Evolutionary conservation across 2,329 filamentous ascomycete genomes (phyloP).

Genomic region (Alternaria gansuensis): DNA sequence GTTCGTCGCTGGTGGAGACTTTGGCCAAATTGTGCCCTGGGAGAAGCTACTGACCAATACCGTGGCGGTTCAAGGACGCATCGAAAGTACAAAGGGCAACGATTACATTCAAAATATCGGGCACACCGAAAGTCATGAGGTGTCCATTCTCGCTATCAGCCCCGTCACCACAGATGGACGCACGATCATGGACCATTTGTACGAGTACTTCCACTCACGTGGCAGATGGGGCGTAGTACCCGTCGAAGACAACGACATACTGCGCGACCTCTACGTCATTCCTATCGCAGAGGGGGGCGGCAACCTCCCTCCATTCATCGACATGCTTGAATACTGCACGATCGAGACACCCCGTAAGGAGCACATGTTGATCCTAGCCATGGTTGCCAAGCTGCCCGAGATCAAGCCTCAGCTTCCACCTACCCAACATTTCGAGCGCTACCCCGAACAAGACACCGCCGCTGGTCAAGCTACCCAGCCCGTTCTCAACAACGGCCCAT

Average conservation of each 20-base stretch:
- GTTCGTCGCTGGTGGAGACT: slow-evolving; percentile 84
- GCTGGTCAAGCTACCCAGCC: slow-evolving; percentile 27
- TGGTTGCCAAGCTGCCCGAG: slow-evolving; percentile 70
- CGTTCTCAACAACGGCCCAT: slow-evolving; percentile 38
- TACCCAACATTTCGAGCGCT: slow-evolving; percentile 39
- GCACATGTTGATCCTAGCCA: slow-evolving; percentile 80
- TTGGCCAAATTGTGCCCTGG: slow-evolving; percentile 74
- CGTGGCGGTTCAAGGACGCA: slow-evolving; percentile 78
- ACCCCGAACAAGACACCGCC: slow-evolving; percentile 29
- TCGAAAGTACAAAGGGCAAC: slow-evolving; percentile 82
- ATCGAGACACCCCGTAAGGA: slow-evolving; percentile 76
- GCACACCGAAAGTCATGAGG: slow-evolving; percentile 82
- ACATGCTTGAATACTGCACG: slow-evolving; percentile 84
- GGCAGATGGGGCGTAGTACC: slow-evolving; percentile 84
- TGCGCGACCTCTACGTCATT: slow-evolving; percentile 91
- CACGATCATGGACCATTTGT: slow-evolving; percentile 75
- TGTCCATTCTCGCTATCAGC: slow-evolving; percentile 79
- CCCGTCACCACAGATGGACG: slow-evolving; percentile 67
- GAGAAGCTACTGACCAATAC: slow-evolving; percentile 74
- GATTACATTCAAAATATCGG: slow-evolving; percentile 90
- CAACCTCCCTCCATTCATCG: slow-evolving; percentile 81
- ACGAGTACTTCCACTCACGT: slow-evolving; percentile 84
- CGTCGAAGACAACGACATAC: slow-evolving; percentile 71
- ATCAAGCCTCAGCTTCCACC: slow-evolving; percentile 41
- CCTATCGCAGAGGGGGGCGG: slow-evolving; percentile 77